Conservation (phyloP, 495 filamentous ascomycete genomes). For the Penicillium paxilli region DNA sequence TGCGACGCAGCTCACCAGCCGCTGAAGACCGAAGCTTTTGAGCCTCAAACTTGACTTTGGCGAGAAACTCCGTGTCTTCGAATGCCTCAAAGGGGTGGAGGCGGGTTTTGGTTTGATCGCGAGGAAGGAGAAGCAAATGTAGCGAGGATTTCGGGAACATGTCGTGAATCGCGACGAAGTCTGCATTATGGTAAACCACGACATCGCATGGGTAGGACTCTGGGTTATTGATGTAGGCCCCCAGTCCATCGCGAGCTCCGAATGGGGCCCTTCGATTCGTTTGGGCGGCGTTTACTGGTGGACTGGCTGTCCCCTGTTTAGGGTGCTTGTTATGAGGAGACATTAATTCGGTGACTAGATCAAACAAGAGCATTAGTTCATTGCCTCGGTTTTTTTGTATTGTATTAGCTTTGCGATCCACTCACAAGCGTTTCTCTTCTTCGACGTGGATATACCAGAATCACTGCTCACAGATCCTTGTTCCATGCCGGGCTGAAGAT, state of each 20-base stretch:
- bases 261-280: conserved; percentile 26
- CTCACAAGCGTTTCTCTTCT: conserved; percentile 48
- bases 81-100: conserved; percentile 81
- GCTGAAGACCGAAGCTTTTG: conserved; percentile 61
- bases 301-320: conserved; percentile 28
- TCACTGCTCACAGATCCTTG: background rate
- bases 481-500: conserved; percentile 12
- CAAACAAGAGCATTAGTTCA: no score
- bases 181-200: conserved; percentile 67
- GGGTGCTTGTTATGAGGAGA: conserved; percentile 53
- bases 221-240: conserved; percentile 70
- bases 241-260: conserved; percentile 62
- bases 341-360: conserved; percentile 69
- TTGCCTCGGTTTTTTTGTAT: no score
- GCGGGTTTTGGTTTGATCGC: conserved; percentile 58
- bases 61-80: conserved; percentile 67
- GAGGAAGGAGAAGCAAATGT: conserved; percentile 85
- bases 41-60: conserved; percentile 59
- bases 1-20: conserved; percentile 73
- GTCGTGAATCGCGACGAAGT: conserved; percentile 83
- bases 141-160: conserved; percentile 80
- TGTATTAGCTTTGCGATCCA: background rate
- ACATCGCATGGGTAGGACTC: conserved; percentile 56
- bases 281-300: conserved; percentile 28
- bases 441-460: conserved; percentile 11